phyloP scores from a whole-genome alignment of 1,139 yeast genomes.

The Taphrina sp. region DNA sequence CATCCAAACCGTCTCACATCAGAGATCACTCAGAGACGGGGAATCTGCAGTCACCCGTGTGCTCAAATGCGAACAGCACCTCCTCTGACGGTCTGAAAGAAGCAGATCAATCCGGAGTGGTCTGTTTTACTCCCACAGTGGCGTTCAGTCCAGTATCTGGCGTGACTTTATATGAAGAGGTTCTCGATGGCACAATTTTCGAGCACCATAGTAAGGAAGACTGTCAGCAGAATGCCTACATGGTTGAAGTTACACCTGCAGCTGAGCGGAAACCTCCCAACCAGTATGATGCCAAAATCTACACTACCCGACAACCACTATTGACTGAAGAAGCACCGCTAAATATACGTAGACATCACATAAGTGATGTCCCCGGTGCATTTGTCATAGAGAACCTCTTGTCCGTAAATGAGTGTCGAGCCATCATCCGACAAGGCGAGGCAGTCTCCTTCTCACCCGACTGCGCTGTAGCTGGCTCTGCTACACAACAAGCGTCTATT shows the following conservation, averaged over 20 bases:
- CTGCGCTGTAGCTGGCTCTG: slow-evolving; percentile 27
- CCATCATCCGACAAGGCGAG: slow-evolving; percentile 26
- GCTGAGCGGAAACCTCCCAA: slow-evolving; percentile 26
- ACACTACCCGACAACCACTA: slow-evolving; percentile 12
- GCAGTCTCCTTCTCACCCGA: slow-evolving; percentile 27
- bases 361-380: slow-evolving; percentile 26
- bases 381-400: slow-evolving; percentile 19
- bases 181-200: slow-evolving; percentile 17
- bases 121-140: slow-evolving; percentile 10
- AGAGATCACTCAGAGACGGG: no score
- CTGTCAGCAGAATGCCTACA: slow-evolving; percentile 1
- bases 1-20: neutral
- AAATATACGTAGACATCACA: slow-evolving; percentile 5
- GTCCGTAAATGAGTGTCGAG: slow-evolving; percentile 8
- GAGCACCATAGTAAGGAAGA: neutral
- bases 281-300: slow-evolving; percentile 26
- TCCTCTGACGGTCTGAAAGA: slow-evolving; percentile 10
- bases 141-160: slow-evolving; percentile 11
- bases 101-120: slow-evolving; percentile 5
- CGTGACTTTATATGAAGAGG: neutral
- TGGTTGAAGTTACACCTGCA: slow-evolving; percentile 27
- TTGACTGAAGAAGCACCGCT: neutral
- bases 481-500: slow-evolving; percentile 25
- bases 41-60: neutral
- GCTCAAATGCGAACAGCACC: neutral